These are phyloP conservation scores for Yarrowia yakushimensis DNA, from an alignment of 805 yeast genomes.

Conservation along the genomic window DNA sequence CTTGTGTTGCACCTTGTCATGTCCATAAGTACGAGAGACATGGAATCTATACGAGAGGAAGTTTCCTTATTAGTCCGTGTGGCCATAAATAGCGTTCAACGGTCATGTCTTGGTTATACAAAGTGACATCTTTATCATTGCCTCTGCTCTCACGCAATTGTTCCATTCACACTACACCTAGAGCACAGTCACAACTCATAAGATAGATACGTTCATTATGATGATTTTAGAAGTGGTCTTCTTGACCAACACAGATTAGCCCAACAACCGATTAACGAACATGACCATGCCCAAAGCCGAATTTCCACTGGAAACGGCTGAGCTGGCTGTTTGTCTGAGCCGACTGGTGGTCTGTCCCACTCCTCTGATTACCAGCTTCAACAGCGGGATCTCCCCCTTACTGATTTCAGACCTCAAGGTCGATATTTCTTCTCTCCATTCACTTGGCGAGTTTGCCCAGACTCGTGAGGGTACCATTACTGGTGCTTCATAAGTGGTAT, in stretches of 20 bases:
- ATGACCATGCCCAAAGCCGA: neutral
- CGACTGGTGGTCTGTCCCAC: neutral
- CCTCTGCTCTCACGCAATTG: too few relatives aligned
- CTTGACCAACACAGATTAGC: neutral
- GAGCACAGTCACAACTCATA: neutral
- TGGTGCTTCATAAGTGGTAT: neutral
- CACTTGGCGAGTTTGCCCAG: constrained; percentile 13
- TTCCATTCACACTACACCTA: too few relatives aligned
- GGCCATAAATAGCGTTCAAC: too few relatives aligned
- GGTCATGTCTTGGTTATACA: too few relatives aligned
- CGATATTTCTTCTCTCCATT: constrained; percentile 10
- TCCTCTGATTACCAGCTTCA: neutral
- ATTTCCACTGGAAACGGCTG: neutral
- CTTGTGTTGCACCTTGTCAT: too few relatives aligned
- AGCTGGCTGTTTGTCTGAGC: neutral
- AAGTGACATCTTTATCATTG: too few relatives aligned
- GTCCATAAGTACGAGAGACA: too few relatives aligned
- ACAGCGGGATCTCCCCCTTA: neutral
- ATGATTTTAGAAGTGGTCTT: neutral
- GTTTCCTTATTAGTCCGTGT: too few relatives aligned
- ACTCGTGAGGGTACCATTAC: constrained; percentile 2
- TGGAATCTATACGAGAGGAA: too few relatives aligned
- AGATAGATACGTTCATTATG: neutral
- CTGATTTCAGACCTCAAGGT: neutral
- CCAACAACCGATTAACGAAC: neutral